Evolutionary conservation across 306 rosid genomes (phyloP).

Genomic region (Dryas drummondii): DNA sequence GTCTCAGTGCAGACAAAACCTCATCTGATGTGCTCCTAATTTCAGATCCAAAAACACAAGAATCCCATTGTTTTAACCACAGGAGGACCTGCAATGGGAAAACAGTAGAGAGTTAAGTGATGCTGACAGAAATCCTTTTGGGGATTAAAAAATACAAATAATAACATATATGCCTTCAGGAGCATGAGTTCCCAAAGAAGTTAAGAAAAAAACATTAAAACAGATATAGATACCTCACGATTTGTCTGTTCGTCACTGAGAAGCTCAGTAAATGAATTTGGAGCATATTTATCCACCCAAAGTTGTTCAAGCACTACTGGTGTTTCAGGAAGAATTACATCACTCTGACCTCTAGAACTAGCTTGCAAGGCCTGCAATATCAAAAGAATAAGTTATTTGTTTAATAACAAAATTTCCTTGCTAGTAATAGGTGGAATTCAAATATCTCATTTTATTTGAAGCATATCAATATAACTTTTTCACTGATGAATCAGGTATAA

Average conservation of each 20-base stretch:
- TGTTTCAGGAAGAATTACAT: slow-evolving; percentile 48
- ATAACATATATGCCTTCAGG: slow-evolving; percentile 1
- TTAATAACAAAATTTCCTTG: slow-evolving; percentile 10
- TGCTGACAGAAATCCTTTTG: slow-evolving; percentile 6
- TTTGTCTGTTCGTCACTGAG: slow-evolving; percentile 97
- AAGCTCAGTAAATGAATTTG: slow-evolving; percentile 84
- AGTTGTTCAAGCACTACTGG: slow-evolving; percentile 57
- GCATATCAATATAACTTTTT: slow-evolving; percentile 3
- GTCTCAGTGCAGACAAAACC: slow-evolving; percentile 79
- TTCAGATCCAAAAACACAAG: slow-evolving; percentile 83
- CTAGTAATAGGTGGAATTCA: slow-evolving; percentile 9
- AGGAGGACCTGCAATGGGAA: slow-evolving; percentile 65
- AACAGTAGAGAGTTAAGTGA: slow-evolving; percentile 19
- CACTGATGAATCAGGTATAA: background rate
- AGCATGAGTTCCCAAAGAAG: slow-evolving; percentile 12
- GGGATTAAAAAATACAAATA: slow-evolving; percentile 8
- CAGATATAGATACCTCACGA: slow-evolving; percentile 65
- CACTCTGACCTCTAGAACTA: slow-evolving; percentile 55
- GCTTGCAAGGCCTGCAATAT: slow-evolving; percentile 61
- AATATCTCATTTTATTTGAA: background rate
- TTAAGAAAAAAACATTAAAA: slow-evolving; percentile 9
- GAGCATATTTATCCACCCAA: slow-evolving; percentile 98
- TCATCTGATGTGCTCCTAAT: slow-evolving; percentile 82
- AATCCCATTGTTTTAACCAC: slow-evolving; percentile 97
- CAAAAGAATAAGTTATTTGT: slow-evolving; percentile 20